Evolutionary conservation across 495 filamentous ascomycete species (phyloP).

Genomic region (Hypoxylon crocopeplum): DNA sequence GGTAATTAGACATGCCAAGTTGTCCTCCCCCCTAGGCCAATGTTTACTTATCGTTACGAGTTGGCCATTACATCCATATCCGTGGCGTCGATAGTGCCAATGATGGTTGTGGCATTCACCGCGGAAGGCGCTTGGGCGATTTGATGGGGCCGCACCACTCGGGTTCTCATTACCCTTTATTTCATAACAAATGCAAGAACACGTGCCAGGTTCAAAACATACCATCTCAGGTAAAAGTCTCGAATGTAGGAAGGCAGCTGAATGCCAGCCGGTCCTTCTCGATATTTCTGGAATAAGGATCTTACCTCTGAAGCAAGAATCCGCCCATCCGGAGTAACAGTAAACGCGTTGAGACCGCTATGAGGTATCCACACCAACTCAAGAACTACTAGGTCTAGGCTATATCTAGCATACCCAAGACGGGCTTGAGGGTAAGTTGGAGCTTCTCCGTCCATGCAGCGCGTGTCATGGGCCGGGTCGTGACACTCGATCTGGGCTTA

Average conservation of each 20-base stretch:
- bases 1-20: conserved; percentile 10
- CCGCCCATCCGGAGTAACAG: conserved; percentile 11
- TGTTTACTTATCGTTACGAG: background rate
- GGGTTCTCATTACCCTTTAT: conserved; percentile 2
- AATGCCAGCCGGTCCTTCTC: conserved; percentile 24
- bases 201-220: conserved; percentile 17
- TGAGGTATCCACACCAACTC: conserved; percentile 29
- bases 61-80: background rate
- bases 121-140: background rate
- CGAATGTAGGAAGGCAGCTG: conserved; percentile 10
- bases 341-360: conserved; percentile 19
- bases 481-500: conserved; percentile 25
- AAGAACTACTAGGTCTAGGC: conserved; percentile 17
- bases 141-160: too few species aligned
- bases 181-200: conserved; percentile 29
- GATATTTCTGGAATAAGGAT: conserved; percentile 27
- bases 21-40: background rate
- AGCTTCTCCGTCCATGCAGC: conserved; percentile 15
- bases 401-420: conserved; percentile 1
- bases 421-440: conserved; percentile 30
- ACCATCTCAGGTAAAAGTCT: conserved; percentile 30
- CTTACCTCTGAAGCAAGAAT: conserved; percentile 26
- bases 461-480: conserved; percentile 26
- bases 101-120: background rate
- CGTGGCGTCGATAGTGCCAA: background rate